Conservation (phyloP, 2,329 filamentous ascomycete genomes). For the Aspergillus ochraceoroseus region DNA sequence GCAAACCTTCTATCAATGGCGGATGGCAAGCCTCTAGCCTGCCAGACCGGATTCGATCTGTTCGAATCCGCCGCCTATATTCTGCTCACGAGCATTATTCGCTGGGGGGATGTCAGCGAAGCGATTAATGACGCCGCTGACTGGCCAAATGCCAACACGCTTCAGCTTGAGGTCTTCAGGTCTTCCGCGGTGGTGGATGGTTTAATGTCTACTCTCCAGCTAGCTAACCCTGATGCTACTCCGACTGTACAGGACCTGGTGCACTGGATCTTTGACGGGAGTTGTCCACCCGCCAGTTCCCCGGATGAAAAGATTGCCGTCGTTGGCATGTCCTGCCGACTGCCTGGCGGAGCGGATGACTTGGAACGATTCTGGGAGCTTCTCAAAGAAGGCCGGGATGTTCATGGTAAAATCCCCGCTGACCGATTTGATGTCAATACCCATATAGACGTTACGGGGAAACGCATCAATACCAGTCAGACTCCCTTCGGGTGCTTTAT, state of each 20-base stretch:
- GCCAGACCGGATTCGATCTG: not conserved
- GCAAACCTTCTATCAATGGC: not conserved
- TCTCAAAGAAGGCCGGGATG: conserved; percentile 44
- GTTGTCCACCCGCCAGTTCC: not conserved
- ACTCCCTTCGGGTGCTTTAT: conserved; percentile 38
- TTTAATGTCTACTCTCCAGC: no score
- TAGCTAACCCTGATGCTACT: not conserved
- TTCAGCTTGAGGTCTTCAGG: no score
- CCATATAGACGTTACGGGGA: conserved; percentile 34
- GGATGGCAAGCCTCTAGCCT: not conserved
- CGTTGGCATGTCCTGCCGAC: conserved; percentile 70
- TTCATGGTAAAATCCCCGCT: conserved; percentile 26
- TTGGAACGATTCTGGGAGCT: conserved; percentile 54
- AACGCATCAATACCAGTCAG: conserved; percentile 30
- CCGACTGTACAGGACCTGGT: no score
- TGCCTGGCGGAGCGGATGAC: conserved; percentile 59
- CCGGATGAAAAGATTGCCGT: conserved; percentile 50
- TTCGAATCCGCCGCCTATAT: not conserved
- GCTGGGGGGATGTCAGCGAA: not conserved
- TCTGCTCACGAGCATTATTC: not conserved
- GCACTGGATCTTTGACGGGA: not conserved
- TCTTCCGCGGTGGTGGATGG: not conserved
- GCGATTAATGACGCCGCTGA: not conserved
- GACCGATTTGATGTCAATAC: conserved; percentile 35
- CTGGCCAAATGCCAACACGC: no score